A percentile compares a stretch with the other conserved stretches of the same genome.
Conservation (phyloP, 805 yeast genomes). For the Brettanomyces nanus region DNA sequence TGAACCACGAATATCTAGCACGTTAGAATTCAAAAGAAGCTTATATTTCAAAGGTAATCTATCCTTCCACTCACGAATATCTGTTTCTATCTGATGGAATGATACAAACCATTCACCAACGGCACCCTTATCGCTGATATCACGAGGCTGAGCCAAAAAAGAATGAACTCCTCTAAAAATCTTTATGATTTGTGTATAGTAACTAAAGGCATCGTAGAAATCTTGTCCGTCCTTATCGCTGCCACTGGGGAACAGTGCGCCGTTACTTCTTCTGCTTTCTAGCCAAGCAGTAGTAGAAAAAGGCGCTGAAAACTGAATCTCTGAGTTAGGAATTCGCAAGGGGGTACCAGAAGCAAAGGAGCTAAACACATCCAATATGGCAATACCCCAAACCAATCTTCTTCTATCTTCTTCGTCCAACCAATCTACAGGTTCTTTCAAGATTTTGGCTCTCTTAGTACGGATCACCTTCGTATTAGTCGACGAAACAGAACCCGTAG, state of each 20-base stretch:
- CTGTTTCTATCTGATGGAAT: constrained; percentile 13
- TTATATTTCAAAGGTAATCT: constrained; percentile 7
- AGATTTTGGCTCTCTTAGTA: constrained; percentile 13
- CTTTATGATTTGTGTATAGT: constrained; percentile 13
- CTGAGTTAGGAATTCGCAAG: constrained; percentile 15
- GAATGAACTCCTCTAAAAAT: constrained; percentile 12
- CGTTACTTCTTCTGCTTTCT: background rate
- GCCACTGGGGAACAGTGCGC: background rate
- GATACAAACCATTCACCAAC: constrained; percentile 15
- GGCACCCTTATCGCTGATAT: constrained; percentile 10
- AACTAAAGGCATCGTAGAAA: constrained; percentile 18
- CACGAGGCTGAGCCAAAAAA: constrained; percentile 12
- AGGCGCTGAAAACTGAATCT: constrained; percentile 13
- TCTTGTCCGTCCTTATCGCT: constrained; percentile 2
- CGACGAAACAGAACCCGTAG: background rate
- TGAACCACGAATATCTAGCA: background rate
- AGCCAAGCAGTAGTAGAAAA: constrained; percentile 12
- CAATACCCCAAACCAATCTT: constrained; percentile 29
- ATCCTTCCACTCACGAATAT: constrained; percentile 10
- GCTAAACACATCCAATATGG: constrained; percentile 27
- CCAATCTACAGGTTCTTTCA: constrained; percentile 25
- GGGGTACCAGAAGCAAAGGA: constrained; percentile 30
- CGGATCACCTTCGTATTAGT: constrained; percentile 8
- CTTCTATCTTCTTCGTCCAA: constrained; percentile 30
- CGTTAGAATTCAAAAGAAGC: constrained; percentile 5